These are phyloP conservation scores for Westerdykella sp. DNA, from an alignment of 2,329 filamentous ascomycete genomes.

Conservation along the genomic window DNA sequence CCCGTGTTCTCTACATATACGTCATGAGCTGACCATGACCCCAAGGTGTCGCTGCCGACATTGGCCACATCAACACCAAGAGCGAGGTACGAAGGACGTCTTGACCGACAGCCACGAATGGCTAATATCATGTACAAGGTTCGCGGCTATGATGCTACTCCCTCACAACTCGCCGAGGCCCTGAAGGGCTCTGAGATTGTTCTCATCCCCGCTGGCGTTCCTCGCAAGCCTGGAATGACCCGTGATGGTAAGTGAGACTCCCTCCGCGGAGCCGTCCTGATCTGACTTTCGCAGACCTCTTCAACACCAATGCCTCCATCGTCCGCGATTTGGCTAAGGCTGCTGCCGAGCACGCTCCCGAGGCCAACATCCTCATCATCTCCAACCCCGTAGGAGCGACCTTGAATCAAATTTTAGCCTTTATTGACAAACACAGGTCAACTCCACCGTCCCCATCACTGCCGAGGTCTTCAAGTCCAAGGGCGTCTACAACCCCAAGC, in stretches of 20 bases:
- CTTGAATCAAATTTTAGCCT: background rate
- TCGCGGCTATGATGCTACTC: conserved; percentile 76
- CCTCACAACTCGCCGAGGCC: conserved; percentile 67
- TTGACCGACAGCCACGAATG: conserved; percentile 3
- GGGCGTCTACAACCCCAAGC: conserved; percentile 98
- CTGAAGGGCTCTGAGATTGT: conserved; percentile 89
- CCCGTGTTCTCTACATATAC: background rate
- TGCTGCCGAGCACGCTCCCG: conserved; percentile 76
- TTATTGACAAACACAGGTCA: conserved; percentile 53
- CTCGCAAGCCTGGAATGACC: conserved; percentile 99
- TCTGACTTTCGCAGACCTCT: conserved; percentile 62
- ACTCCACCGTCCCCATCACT: conserved; percentile 97
- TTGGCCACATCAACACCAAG: conserved; percentile 99
- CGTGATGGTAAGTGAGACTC: conserved; percentile 62
- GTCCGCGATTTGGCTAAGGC: conserved; percentile 98
- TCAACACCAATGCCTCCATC: conserved; percentile 99
- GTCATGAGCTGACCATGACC: conserved; percentile 12
- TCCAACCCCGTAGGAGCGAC: conserved; percentile 70
- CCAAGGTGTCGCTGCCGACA: conserved; percentile 91
- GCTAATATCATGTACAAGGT: conserved; percentile 47
- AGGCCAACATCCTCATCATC: conserved; percentile 96
- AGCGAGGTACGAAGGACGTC: conserved; percentile 51
- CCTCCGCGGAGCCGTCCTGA: conserved; percentile 1
- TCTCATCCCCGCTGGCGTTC: conserved; percentile 95
- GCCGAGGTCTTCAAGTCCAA: conserved; percentile 93